phyloP scores from a whole-genome alignment of 2,329 filamentous ascomycete species.

The Colletotrichum viniferum region DNA sequence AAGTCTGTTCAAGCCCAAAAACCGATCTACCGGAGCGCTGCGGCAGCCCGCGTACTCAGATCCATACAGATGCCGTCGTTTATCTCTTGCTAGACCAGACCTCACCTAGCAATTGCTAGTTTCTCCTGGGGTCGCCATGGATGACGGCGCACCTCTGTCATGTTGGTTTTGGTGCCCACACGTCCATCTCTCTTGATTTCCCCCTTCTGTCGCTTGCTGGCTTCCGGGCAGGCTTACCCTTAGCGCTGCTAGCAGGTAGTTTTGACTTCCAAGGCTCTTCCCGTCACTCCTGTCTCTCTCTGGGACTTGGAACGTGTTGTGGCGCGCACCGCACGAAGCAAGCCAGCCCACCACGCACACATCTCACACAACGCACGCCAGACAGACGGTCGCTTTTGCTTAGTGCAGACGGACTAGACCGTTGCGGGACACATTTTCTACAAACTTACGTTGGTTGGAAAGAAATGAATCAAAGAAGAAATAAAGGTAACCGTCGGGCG shows the following conservation, averaged over 20 bases:
- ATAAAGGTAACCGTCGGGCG: background rate
- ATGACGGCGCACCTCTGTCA: background rate
- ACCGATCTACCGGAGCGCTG: constrained; percentile 1
- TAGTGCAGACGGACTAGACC: background rate
- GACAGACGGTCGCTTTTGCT: background rate
- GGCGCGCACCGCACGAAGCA: background rate
- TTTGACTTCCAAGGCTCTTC: background rate
- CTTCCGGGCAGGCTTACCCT: background rate
- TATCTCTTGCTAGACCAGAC: background rate
- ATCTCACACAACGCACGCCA: background rate
- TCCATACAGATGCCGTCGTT: constrained; percentile 1
- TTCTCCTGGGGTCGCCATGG: background rate
- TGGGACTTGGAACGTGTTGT: background rate
- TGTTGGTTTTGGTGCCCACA: background rate
- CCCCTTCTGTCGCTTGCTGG: background rate
- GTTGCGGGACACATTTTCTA: background rate
- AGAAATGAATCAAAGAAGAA: background rate
- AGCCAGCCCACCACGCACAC: constrained; percentile 6
- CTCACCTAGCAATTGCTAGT: background rate
- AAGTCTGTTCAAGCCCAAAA: constrained; percentile 1
- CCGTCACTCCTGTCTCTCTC: background rate
- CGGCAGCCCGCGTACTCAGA: background rate
- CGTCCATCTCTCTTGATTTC: background rate
- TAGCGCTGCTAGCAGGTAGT: background rate
- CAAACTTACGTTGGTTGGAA: background rate